phyloP scores from a whole-genome alignment of 306 rosid genomes.

The Adenanthera pavonina region DNA sequence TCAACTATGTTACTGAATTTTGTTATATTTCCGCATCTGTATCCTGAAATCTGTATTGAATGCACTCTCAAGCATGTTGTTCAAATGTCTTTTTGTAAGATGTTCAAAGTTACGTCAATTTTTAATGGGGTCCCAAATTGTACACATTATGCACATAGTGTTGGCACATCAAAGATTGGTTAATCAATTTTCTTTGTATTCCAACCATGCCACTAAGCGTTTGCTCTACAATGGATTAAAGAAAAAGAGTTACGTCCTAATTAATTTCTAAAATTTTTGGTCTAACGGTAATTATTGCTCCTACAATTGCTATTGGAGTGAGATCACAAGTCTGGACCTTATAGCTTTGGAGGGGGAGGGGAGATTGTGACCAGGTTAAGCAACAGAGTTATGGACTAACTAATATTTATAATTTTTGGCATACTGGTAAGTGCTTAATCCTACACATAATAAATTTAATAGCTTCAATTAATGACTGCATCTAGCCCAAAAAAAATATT shows the following conservation, averaged over 20 bases:
- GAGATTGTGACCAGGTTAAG: neutral
- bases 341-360: neutral
- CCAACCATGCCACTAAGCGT: neutral
- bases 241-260: neutral
- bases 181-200: neutral
- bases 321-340: neutral
- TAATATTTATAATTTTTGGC: neutral
- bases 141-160: neutral
- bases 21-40: neutral
- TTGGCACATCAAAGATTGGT: neutral
- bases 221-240: neutral
- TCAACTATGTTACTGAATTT: neutral
- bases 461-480: conserved; percentile 9
- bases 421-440: neutral
- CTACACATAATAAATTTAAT: conserved; percentile 11
- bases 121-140: conserved; percentile 5
- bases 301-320: neutral
- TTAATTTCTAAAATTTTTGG: neutral
- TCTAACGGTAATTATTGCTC: neutral
- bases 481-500: neutral
- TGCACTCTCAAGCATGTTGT: neutral
- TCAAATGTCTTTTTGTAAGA: conserved; percentile 12
- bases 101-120: neutral
- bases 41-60: neutral
- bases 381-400: neutral